Conservation (phyloP, 768 basidiomycete species). For the Leccinum arenicola region DNA sequence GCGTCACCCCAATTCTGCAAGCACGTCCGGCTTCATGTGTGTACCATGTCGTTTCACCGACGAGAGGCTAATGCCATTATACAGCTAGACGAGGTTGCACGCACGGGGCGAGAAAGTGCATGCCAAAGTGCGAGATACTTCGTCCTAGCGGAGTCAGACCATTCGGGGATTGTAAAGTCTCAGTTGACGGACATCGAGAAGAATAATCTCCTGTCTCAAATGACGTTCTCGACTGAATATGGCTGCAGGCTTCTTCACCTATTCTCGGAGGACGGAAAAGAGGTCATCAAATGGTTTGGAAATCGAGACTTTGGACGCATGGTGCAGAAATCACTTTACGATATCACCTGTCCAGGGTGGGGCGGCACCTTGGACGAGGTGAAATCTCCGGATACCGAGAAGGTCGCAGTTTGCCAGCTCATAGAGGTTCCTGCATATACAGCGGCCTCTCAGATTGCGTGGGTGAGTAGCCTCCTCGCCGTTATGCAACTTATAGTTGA, state of each 20-base stretch:
- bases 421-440: background rate
- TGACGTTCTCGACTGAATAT: background rate
- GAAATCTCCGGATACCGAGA: background rate
- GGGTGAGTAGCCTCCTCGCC: background rate
- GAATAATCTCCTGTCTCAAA: background rate
- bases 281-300: background rate
- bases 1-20: background rate
- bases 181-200: background rate
- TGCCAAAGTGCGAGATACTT: background rate
- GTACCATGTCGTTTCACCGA: background rate
- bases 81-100: background rate
- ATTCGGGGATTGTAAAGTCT: background rate
- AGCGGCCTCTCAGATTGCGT: background rate
- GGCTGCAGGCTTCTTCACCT: background rate
- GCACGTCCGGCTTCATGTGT: background rate
- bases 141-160: background rate
- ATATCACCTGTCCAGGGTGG: background rate
- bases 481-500: background rate
- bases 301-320: background rate
- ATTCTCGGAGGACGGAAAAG: background rate
- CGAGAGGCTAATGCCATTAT: background rate
- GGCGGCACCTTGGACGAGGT: background rate
- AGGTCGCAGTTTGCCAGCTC: background rate
- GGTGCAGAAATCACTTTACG: background rate
- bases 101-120: background rate